Conservation (phyloP, 192 early-diverging fungal genomes). For the Chytriomyces sp. region DNA sequence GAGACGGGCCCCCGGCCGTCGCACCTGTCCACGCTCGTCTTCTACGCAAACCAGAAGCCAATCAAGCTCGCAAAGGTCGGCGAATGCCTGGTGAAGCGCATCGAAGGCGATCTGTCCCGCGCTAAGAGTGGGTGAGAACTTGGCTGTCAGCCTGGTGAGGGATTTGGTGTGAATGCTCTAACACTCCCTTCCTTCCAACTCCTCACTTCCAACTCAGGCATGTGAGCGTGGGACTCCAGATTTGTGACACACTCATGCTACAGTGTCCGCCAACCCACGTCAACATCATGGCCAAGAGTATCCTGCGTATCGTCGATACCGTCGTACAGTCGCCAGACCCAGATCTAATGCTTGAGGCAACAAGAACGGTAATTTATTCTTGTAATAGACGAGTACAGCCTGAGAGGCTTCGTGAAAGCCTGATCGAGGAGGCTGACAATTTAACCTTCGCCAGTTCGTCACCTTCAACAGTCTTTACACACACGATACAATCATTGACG, state of each 20-base stretch:
- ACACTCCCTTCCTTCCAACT: background rate
- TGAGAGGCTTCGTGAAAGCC: too few species aligned
- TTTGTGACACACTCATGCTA: constrained; percentile 71
- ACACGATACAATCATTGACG: constrained; percentile 77
- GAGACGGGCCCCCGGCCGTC: constrained; percentile 73
- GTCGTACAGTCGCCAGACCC: constrained; percentile 57
- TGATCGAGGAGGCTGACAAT: too few species aligned
- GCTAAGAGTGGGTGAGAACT: constrained; percentile 59
- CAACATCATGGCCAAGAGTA: constrained; percentile 79
- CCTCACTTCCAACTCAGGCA: constrained; percentile 41
- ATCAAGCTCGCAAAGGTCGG: constrained; percentile 92
- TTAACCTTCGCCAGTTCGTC: constrained; percentile 63
- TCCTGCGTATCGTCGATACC: constrained; percentile 71
- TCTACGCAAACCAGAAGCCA: constrained; percentile 85
- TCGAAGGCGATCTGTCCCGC: constrained; percentile 65
- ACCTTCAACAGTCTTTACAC: constrained; percentile 61
- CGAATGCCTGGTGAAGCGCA: constrained; percentile 73
- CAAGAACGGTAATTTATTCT: constrained; percentile 59
- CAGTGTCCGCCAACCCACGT: constrained; percentile 71
- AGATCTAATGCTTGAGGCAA: constrained; percentile 63
- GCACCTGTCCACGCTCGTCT: constrained; percentile 83
- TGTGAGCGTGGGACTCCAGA: constrained; percentile 70
- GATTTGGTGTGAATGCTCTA: background rate
- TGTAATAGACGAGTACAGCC: too few species aligned
- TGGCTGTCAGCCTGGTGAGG: background rate